These are phyloP conservation scores for Dryadomyces quercivorus DNA, from an alignment of 2,329 filamentous ascomycete genomes.

Conservation along the genomic window DNA sequence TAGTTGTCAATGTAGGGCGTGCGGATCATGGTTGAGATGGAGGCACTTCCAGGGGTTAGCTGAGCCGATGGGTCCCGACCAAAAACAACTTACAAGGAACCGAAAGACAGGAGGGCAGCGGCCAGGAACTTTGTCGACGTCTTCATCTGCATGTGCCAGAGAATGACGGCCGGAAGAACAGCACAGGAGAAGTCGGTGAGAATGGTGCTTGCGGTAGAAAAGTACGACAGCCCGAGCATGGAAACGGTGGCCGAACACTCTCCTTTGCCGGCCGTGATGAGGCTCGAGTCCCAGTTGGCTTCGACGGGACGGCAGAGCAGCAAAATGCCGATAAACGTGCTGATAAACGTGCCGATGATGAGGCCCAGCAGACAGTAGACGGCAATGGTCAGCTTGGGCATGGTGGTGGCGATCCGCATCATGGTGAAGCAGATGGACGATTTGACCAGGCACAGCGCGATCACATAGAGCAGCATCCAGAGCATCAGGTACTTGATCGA, in stretches of 20 bases:
- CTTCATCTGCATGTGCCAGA: not conserved
- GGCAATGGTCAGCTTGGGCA: not conserved
- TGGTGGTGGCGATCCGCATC: not conserved
- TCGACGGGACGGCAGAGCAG: not conserved
- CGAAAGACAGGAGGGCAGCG: not conserved
- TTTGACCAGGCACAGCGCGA: not conserved
- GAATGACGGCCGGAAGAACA: not conserved
- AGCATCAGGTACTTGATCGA: not conserved
- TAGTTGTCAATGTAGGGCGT: not conserved
- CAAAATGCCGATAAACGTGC: not conserved
- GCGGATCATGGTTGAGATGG: not conserved
- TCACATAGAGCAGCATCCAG: not conserved
- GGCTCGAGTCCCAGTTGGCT: not conserved
- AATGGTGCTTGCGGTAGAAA: not conserved
- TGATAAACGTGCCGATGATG: not conserved
- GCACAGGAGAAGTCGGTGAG: not conserved
- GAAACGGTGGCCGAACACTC: not conserved
- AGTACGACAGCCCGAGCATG: not conserved
- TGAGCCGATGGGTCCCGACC: not conserved
- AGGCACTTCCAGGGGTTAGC: not conserved
- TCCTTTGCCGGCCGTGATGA: not conserved
- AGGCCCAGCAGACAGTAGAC: not conserved
- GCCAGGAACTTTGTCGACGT: not conserved
- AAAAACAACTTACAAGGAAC: not conserved
- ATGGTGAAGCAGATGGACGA: not conserved